A percentile compares a stretch with the other conserved stretches of the same genome.
phyloP scores from a whole-genome alignment of 1,284 basidiomycete genomes.

The Ceratobasidium sp. region DNA sequence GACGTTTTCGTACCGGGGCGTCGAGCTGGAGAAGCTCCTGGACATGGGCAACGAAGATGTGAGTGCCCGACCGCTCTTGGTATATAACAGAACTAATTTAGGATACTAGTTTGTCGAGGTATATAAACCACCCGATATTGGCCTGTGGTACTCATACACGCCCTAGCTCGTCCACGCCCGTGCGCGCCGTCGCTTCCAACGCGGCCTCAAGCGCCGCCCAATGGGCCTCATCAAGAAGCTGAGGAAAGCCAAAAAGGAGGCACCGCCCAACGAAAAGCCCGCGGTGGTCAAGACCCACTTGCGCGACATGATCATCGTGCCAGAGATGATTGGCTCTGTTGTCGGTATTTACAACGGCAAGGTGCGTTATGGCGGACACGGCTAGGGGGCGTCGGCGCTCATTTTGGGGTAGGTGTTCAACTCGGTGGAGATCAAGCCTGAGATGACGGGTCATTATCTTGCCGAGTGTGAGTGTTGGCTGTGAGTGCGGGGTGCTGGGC shows the following conservation, averaged over 20 bases:
- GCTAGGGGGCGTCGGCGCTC: neutral
- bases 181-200: constrained; percentile 98
- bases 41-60: constrained; percentile 96
- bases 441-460: constrained; percentile 99
- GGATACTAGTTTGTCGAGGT: constrained; percentile 76
- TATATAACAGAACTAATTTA: constrained; percentile 24
- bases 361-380: constrained; percentile 59
- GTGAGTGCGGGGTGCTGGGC: neutral
- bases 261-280: constrained; percentile 98
- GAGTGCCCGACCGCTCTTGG: constrained; percentile 52
- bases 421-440: constrained; percentile 98
- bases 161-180: constrained; percentile 96
- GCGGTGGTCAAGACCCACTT: constrained; percentile 99
- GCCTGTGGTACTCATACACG: neutral
- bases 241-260: constrained; percentile 99
- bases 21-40: constrained; percentile 97
- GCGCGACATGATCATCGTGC: constrained; percentile 99
- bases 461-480: constrained; percentile 72
- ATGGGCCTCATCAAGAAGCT: constrained; percentile 99
- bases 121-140: constrained; percentile 52
- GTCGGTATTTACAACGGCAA: constrained; percentile 99
- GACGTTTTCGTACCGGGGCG: constrained; percentile 98
- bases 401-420: constrained; percentile 77
- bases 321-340: constrained; percentile 99
- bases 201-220: constrained; percentile 97